Conservation (phyloP, 768 basidiomycete genomes). For the Leucosporidium creatinivorum region DNA sequence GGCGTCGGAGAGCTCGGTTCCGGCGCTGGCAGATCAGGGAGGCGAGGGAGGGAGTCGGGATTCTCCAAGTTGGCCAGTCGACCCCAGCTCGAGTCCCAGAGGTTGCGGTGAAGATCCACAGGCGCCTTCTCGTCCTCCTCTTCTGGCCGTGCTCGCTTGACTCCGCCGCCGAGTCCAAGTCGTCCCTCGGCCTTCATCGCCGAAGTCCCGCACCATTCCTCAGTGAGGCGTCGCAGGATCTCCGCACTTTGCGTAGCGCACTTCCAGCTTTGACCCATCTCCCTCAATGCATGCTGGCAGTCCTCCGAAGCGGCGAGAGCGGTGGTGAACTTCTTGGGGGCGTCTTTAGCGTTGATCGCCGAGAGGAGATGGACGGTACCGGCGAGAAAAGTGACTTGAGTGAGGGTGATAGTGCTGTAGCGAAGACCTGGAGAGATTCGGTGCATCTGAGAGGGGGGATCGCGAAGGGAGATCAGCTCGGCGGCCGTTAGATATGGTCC, state of each 20-base stretch:
- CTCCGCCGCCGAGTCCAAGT: no score
- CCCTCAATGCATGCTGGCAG: conserved; percentile 50
- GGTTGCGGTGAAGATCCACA: no score
- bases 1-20: no score
- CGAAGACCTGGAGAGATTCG: conserved; percentile 53
- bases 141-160: no score
- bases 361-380: conserved; percentile 55
- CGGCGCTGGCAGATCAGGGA: no score
- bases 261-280: conserved; percentile 53
- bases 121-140: no score
- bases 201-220: conserved; percentile 37
- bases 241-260: conserved; percentile 51
- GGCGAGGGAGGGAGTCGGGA: no score
- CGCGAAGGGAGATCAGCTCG: no score
- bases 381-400: conserved; percentile 56
- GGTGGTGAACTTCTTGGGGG: conserved; percentile 49
- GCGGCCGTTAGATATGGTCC: no score
- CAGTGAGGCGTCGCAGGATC: conserved; percentile 48
- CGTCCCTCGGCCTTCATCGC: no score
- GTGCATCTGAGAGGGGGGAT: conserved; percentile 40
- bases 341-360: conserved; percentile 46
- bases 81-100: no score
- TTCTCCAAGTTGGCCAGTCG: no score
- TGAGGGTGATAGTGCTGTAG: conserved; percentile 54
- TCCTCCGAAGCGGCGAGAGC: conserved; percentile 47